phyloP scores from a whole-genome alignment of 164 flowering plant species.

The Cinnamomum chago region DNA sequence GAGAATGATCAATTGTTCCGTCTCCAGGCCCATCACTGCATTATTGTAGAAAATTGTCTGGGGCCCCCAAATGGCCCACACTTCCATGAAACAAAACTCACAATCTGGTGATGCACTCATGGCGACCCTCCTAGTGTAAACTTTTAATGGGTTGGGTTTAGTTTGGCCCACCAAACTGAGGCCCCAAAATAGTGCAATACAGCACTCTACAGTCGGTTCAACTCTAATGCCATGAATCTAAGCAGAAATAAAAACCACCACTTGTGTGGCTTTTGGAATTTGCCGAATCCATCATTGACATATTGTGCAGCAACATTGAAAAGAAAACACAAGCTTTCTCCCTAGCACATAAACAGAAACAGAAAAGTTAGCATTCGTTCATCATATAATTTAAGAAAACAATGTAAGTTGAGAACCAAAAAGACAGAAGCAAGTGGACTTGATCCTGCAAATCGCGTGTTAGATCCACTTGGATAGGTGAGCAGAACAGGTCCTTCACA shows the following conservation, averaged over 20 bases:
- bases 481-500: too few species aligned
- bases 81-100: too few species aligned
- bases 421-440: not conserved
- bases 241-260: constrained; percentile 15
- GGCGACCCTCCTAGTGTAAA: too few species aligned
- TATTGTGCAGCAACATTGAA: constrained; percentile 45
- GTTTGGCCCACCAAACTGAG: too few species aligned
- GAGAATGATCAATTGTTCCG: too few species aligned
- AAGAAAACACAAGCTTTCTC: constrained; percentile 64
- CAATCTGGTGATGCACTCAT: too few species aligned
- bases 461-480: too few species aligned
- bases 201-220: constrained; percentile 14
- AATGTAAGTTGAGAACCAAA: not conserved
- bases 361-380: constrained; percentile 5
- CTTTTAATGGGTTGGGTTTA: too few species aligned
- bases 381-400: not conserved
- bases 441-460: too few species aligned
- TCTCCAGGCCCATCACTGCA: too few species aligned
- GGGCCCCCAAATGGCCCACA: too few species aligned
- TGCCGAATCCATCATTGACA: constrained; percentile 14
- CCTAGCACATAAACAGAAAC: constrained; percentile 30
- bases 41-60: too few species aligned
- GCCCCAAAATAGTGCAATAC: constrained; percentile 16
- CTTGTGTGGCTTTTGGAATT: constrained; percentile 17
- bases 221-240: constrained; percentile 32